Evolutionary conservation across 2,329 filamentous ascomycete species (phyloP), one percentile per base, ranked within the genome.

Genomic region (Elsinoe australis): DNA sequence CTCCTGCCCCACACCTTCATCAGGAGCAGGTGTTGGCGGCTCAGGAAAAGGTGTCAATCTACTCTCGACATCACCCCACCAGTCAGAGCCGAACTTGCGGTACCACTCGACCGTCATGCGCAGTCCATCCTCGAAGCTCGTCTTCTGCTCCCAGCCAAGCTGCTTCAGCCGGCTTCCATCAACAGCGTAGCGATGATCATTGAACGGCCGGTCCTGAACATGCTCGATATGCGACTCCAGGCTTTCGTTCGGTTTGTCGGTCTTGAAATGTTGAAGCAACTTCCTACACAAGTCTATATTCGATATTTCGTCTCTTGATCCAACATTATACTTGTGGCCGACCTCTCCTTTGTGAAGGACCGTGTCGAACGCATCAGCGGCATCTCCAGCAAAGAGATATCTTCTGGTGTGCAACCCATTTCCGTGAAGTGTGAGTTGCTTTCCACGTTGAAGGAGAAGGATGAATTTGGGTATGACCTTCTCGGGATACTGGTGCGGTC

Each of bases 381-480:
- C 85, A 61, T 92, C 86, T 6, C 80, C 82, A 1, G 83, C 86
- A 57, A 82, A 90, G 6, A 92, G 74, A 61, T 89, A 92, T 49
- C 84, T 74, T 22, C 86, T 75, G 0, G 82, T 85, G 9, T 84
- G 82, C 26, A 75, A 80, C 22, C 86, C 86, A 55, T 87, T 79
- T 21, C 86, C 86, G 61, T 90, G 86, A 9, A 90, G 72, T 8
- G 85, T 78, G 0, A 88, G 75, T 8, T 82, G 82, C 52, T 78
- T 73, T 22, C 72, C 68, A 14, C 83, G 74, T 58, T 83, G 77
- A 12, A 89, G 71, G 21, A 89, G 72, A 61, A 80, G 85, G 45
- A 78, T 80, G 66, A 90, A 90, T 61, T 88, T 89, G 22, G 85
- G 83, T 47, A 90, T 90, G 53, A 90, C 85, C 70, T 90, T 84